phyloP scores from a whole-genome alignment of 1,139 yeast species.

The Geotrichum aggregatum region DNA sequence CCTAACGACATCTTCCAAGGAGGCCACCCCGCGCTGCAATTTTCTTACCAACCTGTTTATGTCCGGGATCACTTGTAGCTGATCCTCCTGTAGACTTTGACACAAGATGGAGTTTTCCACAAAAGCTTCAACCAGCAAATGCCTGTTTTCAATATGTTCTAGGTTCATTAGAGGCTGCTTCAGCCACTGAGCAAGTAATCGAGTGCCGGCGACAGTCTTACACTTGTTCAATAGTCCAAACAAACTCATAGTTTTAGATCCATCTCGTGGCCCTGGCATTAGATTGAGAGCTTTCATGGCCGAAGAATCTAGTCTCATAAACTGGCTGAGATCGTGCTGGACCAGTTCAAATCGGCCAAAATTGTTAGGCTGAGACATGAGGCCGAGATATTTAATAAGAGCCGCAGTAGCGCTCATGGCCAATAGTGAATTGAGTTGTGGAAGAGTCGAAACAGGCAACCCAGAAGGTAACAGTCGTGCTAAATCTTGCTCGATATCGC shows the following conservation, averaged over 20 bases:
- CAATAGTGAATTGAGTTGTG: constrained; percentile 48
- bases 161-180: constrained; percentile 83
- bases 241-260: constrained; percentile 56
- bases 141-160: constrained; percentile 60
- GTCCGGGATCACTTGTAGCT: constrained; percentile 75
- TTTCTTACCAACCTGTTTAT: constrained; percentile 69
- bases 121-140: constrained; percentile 63
- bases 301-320: constrained; percentile 85
- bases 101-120: constrained; percentile 64
- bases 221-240: constrained; percentile 84
- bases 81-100: constrained; percentile 60
- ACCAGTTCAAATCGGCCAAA: constrained; percentile 53
- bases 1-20: constrained; percentile 84
- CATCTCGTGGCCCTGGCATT: constrained; percentile 58
- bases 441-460: constrained; percentile 49
- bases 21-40: constrained; percentile 48
- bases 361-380: constrained; percentile 51
- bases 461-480: constrained; percentile 57
- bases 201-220: constrained; percentile 78
- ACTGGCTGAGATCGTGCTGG: constrained; percentile 66
- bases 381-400: constrained; percentile 57
- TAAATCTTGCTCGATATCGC: constrained; percentile 72
- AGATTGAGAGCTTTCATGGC: constrained; percentile 84
- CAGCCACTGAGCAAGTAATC: constrained; percentile 87
- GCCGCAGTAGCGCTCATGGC: constrained; percentile 58